Evolutionary conservation across 768 basidiomycete genomes (phyloP).

Genomic region (Cystofilobasidium bisporidii): DNA sequence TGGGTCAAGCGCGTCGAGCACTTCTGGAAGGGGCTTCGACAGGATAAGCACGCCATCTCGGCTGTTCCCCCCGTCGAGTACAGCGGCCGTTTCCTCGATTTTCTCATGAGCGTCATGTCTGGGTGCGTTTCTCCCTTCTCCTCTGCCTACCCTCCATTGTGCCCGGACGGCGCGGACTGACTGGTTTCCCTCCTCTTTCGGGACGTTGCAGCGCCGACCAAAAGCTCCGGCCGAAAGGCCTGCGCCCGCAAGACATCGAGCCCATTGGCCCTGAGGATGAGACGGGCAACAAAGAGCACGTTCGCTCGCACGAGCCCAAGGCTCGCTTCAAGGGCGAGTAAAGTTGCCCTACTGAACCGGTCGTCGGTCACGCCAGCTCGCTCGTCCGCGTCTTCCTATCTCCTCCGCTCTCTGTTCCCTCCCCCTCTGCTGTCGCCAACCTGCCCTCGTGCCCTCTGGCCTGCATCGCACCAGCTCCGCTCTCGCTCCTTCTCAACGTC

Average conservation of each 20-base stretch:
- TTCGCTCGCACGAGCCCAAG: slow-evolving; percentile 3
- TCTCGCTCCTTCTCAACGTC: neutral
- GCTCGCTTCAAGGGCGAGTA: slow-evolving; percentile 19
- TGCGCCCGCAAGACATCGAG: neutral
- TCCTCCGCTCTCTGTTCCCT: neutral
- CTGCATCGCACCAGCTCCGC: too few relatives aligned
- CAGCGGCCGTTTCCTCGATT: slow-evolving; percentile 62
- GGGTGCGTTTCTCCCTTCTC: slow-evolving; percentile 55
- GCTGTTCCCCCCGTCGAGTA: slow-evolving; percentile 83
- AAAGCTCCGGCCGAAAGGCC: neutral
- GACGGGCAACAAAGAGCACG: slow-evolving; percentile 17
- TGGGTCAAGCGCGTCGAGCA: slow-evolving; percentile 70
- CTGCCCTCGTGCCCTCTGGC: too few relatives aligned
- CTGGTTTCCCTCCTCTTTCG: slow-evolving; percentile 61
- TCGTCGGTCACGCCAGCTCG: neutral
- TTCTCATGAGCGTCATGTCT: slow-evolving; percentile 40
- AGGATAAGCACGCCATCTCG: slow-evolving; percentile 90
- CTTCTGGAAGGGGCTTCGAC: slow-evolving; percentile 80
- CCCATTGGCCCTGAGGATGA: neutral
- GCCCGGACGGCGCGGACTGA: too few relatives aligned
- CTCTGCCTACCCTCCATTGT: slow-evolving; percentile 51
- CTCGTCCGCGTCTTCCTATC: neutral
- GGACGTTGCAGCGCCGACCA: neutral
- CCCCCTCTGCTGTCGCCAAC: too few relatives aligned
- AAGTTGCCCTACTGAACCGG: neutral